Conservation (phyloP, 805 yeast species). For the Trichomonascus vanleenenianus region DNA sequence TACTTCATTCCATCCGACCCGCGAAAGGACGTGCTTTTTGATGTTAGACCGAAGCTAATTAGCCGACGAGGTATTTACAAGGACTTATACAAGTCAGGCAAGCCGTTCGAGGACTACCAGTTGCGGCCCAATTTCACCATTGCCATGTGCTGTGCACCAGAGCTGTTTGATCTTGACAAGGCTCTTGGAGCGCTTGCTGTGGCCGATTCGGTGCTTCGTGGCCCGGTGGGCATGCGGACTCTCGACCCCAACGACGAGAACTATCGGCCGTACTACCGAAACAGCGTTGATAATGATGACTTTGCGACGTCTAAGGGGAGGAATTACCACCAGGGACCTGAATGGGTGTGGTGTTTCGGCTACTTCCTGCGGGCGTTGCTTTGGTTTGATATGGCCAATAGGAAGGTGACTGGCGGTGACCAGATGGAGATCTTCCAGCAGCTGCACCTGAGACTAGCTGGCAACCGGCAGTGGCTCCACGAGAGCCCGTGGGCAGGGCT, state of each 20-base stretch:
- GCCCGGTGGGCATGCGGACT: slow-evolving; percentile 88
- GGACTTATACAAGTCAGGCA: slow-evolving; percentile 73
- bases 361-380: slow-evolving; percentile 76
- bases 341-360: slow-evolving; percentile 93
- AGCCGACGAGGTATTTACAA: slow-evolving; percentile 93
- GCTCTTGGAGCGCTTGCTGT: slow-evolving; percentile 59
- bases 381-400: slow-evolving; percentile 40
- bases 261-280: slow-evolving; percentile 82
- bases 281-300: slow-evolving; percentile 72
- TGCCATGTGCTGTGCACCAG: slow-evolving; percentile 94
- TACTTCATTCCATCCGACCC: slow-evolving; percentile 69
- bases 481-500: slow-evolving; percentile 90
- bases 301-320: slow-evolving; percentile 93
- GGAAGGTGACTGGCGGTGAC: slow-evolving; percentile 28
- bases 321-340: slow-evolving; percentile 98
- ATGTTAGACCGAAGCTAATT: slow-evolving; percentile 55
- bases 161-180: slow-evolving; percentile 55
- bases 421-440: slow-evolving; percentile 49
- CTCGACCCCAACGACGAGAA: slow-evolving; percentile 89
- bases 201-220: slow-evolving; percentile 71
- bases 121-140: slow-evolving; percentile 86
- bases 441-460: slow-evolving; percentile 51
- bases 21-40: slow-evolving; percentile 50
- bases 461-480: slow-evolving; percentile 61
- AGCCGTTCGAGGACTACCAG: slow-evolving; percentile 90